These are phyloP conservation scores for Cyanodermella asteris DNA, from an alignment of 2,329 filamentous ascomycete species.

Conservation along the genomic window DNA sequence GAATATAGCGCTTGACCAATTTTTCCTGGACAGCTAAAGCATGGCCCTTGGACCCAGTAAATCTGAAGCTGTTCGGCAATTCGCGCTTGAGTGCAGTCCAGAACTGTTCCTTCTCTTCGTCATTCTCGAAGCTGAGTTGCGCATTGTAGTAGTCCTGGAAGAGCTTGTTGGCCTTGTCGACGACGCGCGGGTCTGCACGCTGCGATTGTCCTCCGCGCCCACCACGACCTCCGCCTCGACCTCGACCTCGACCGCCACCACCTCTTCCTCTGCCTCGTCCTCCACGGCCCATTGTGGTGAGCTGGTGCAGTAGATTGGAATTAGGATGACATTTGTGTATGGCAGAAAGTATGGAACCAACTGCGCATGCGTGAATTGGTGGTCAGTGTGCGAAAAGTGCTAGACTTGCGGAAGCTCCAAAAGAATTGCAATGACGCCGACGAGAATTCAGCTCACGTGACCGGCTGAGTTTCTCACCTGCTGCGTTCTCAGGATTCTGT, in stretches of 20 bases:
- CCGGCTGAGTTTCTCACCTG: too few species aligned
- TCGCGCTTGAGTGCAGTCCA: constrained; percentile 69
- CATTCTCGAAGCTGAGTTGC: constrained; percentile 49
- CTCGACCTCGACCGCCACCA: constrained; percentile 5
- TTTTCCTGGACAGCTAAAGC: constrained; percentile 81
- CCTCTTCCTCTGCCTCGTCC: neutral
- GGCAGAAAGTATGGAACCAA: too few species aligned
- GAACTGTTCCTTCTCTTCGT: constrained; percentile 58
- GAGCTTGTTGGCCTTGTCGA: constrained; percentile 61
- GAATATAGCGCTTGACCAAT: constrained; percentile 72
- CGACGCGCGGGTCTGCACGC: constrained; percentile 31
- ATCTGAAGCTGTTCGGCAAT: constrained; percentile 90
- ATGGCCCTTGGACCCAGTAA: constrained; percentile 88
- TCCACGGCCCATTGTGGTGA: neutral
- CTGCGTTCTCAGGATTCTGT: too few species aligned
- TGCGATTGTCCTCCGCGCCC: constrained; percentile 18
- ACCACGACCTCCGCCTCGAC: constrained; percentile 17
- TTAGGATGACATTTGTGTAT: too few species aligned
- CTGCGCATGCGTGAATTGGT: too few species aligned
- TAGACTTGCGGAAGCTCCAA: too few species aligned
- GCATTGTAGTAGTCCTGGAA: constrained; percentile 79
- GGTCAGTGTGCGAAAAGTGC: too few species aligned
- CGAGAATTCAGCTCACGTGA: too few species aligned
- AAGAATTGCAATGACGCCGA: too few species aligned
- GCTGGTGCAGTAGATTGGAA: too few species aligned